A percentile compares a stretch with the other conserved stretches of the same genome.
Conservation (phyloP, 2,329 filamentous ascomycete genomes). For the Didymosphaeria variabile region DNA sequence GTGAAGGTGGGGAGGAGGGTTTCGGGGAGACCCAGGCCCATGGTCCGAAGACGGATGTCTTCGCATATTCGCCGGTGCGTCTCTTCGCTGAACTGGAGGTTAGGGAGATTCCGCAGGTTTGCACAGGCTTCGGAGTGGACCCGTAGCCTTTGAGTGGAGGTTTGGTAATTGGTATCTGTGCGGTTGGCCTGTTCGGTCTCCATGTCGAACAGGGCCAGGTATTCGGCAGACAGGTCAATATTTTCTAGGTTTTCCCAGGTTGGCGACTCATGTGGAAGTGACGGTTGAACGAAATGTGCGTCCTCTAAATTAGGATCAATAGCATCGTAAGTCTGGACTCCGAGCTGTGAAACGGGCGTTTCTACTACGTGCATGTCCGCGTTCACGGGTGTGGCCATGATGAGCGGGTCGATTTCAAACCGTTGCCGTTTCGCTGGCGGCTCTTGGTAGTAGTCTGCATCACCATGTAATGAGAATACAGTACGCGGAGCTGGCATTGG, state of each 20-base stretch:
- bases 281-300: conserved; percentile 2
- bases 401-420: conserved; percentile 22
- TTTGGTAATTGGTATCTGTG: neutral
- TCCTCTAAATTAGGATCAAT: conserved; percentile 14
- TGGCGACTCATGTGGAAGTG: neutral
- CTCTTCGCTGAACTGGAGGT: conserved; percentile 18
- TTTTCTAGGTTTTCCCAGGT: conserved; percentile 2
- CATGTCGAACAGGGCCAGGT: conserved; percentile 15
- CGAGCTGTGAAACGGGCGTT: conserved; percentile 9
- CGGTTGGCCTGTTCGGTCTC: conserved; percentile 5
- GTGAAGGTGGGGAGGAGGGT: conserved; percentile 26
- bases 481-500: neutral
- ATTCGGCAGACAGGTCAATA: conserved; percentile 13
- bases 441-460: conserved; percentile 8
- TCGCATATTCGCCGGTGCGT: conserved; percentile 21
- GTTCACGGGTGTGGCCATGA: conserved; percentile 1
- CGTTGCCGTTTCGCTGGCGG: conserved; percentile 19
- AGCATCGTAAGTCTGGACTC: conserved; percentile 3
- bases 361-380: neutral
- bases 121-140: conserved; percentile 16
- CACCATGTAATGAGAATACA: conserved; percentile 1
- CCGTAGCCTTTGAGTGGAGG: neutral
- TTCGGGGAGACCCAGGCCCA: conserved; percentile 16
- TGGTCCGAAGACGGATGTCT: conserved; percentile 21
- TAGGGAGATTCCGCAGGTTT: conserved; percentile 12